phyloP scores from a whole-genome alignment of 139 green algal species.

The Haematococcus lacustris region DNA sequence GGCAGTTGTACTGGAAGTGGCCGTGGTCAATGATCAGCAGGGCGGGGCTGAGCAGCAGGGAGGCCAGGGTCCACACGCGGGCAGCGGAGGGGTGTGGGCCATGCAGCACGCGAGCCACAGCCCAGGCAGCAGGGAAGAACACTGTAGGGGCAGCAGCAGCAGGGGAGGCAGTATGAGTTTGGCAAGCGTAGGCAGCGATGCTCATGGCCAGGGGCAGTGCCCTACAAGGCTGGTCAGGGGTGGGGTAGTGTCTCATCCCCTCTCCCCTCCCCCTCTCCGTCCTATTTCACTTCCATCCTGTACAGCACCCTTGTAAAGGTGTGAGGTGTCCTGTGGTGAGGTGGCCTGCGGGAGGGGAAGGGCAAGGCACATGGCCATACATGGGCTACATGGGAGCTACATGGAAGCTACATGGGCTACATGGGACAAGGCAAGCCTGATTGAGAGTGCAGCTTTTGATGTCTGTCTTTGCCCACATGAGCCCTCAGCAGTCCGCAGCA shows the following conservation, averaged over 20 bases:
- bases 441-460: no score
- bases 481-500: no score
- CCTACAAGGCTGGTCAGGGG: not conserved
- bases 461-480: no score
- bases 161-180: slow-evolving; percentile 1
- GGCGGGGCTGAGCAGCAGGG: slow-evolving; percentile 74
- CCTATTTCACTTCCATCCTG: no score
- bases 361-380: no score
- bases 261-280: no score
- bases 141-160: slow-evolving; percentile 34
- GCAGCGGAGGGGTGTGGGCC: not conserved
- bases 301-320: no score
- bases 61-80: slow-evolving; percentile 24
- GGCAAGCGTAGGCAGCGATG: slow-evolving; percentile 1
- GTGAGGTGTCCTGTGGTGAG: no score
- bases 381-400: no score
- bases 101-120: slow-evolving; percentile 12
- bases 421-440: no score
- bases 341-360: no score
- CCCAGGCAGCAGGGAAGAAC: slow-evolving; percentile 70
- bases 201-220: not conserved
- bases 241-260: not conserved
- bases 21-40: slow-evolving; percentile 92
- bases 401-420: no score
- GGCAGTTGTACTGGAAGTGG: slow-evolving; percentile 84